These are phyloP conservation scores for Plasmopara viticola DNA, from an alignment of 352 stramenopile genomes.

Conservation along the genomic window DNA sequence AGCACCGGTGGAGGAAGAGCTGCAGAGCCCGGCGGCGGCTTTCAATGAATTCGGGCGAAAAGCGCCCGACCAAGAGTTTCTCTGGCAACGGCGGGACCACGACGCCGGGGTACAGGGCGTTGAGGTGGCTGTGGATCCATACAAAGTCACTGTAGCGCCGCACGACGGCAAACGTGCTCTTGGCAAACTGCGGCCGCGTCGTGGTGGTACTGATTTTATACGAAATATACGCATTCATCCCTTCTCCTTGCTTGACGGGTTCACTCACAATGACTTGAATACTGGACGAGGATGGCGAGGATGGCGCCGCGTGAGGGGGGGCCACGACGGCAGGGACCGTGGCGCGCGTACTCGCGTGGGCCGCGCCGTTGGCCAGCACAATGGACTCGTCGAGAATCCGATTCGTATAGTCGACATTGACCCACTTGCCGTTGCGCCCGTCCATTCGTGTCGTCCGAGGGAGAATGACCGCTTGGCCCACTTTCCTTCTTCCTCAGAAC, in stretches of 20 bases:
- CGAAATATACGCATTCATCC: conserved; percentile 97
- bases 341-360: too few species aligned
- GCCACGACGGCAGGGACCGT: conserved; percentile 6
- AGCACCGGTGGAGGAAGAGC: conserved; percentile 76
- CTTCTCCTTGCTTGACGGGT: conserved; percentile 93
- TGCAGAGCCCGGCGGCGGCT: conserved; percentile 70
- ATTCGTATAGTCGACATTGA: conserved; percentile 84
- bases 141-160: conserved; percentile 94
- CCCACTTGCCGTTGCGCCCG: conserved; percentile 73
- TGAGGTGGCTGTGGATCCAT: conserved; percentile 91
- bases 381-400: conserved; percentile 46
- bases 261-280: conserved; percentile 90
- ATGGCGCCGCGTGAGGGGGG: too few species aligned
- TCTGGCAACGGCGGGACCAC: conserved; percentile 94
- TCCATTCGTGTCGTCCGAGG: conserved; percentile 29
- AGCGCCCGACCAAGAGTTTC: conserved; percentile 92
- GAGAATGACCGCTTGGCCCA: too few species aligned
- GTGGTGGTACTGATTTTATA: conserved; percentile 91
- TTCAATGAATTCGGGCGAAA: conserved; percentile 91
- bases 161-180: conserved; percentile 87
- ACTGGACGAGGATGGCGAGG: conserved; percentile 13
- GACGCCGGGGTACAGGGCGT: conserved; percentile 75
- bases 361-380: conserved; percentile 7
- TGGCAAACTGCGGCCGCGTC: conserved; percentile 75
- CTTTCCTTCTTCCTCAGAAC: too few species aligned